These are phyloP conservation scores for Candida piceae DNA, from an alignment of 805 yeast genomes.

Conservation along the genomic window DNA sequence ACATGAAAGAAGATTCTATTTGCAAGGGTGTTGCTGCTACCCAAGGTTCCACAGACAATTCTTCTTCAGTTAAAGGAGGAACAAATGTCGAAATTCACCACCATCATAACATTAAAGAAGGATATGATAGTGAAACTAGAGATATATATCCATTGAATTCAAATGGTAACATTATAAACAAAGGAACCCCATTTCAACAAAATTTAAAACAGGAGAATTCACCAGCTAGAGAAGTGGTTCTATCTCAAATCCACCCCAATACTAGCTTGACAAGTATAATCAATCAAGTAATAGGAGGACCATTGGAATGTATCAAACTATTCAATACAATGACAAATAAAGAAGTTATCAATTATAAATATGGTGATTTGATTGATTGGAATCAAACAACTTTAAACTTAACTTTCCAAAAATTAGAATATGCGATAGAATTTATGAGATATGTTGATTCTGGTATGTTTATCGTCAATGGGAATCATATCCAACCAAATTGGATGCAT, in stretches of 20 bases:
- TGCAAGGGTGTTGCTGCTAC: slow-evolving; percentile 5
- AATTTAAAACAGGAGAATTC: no score
- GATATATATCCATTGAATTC: slow-evolving; percentile 9
- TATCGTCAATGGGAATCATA: slow-evolving; percentile 50
- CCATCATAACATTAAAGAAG: no score
- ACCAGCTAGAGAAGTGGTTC: slow-evolving; percentile 19
- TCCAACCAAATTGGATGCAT: slow-evolving; percentile 44
- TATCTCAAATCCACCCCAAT: slow-evolving; percentile 21
- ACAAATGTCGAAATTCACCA: no score
- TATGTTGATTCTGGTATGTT: slow-evolving; percentile 51
- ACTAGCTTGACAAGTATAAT: slow-evolving; percentile 48
- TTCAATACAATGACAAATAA: slow-evolving; percentile 15
- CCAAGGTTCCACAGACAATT: no score
- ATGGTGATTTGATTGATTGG: slow-evolving; percentile 21
- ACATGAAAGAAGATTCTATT: slow-evolving; percentile 9
- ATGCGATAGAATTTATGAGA: slow-evolving; percentile 49
- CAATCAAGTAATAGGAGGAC: slow-evolving; percentile 63
- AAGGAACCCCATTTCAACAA: no score
- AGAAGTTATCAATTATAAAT: slow-evolving; percentile 4
- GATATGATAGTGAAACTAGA: no score
- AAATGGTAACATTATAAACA: slow-evolving; percentile 9
- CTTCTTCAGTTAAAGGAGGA: no score
- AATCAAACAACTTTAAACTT: slow-evolving; percentile 35
- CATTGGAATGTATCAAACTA: slow-evolving; percentile 47
- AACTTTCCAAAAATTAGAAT: slow-evolving; percentile 45